These are phyloP conservation scores for Wickerhamomyces sp. DNA, from an alignment of 1,139 yeast species.

Conservation along the genomic window DNA sequence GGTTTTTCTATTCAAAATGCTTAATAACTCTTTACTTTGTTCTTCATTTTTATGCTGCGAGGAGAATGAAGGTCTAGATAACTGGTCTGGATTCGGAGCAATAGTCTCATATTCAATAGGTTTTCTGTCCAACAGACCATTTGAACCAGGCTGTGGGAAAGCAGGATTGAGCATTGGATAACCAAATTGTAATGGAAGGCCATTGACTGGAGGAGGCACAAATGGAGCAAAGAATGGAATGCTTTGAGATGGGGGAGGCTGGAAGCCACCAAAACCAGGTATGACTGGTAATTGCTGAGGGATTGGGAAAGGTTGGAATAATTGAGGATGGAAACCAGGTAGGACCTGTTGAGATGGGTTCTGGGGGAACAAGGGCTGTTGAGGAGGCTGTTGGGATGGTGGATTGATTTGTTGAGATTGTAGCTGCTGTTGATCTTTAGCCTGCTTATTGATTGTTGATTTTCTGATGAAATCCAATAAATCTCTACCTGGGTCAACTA, in stretches of 20 bases:
- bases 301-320: constrained; percentile 12
- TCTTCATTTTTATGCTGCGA: constrained; percentile 29
- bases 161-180: constrained; percentile 13
- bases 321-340: background rate
- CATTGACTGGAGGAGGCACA: constrained; percentile 27
- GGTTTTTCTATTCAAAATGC: constrained; percentile 37
- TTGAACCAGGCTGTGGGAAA: background rate
- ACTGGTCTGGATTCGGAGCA: constrained; percentile 39
- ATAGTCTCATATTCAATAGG: background rate
- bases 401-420: constrained; percentile 6
- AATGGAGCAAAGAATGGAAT: constrained; percentile 30
- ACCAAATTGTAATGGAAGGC: constrained; percentile 18
- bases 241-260: constrained; percentile 23
- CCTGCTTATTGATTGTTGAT: constrained; percentile 20
- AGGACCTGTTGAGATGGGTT: background rate
- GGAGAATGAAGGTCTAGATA: constrained; percentile 41
- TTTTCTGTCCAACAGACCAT: background rate
- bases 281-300: constrained; percentile 8
- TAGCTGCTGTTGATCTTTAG: constrained; percentile 17
- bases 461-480: constrained; percentile 42
- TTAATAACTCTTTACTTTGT: constrained; percentile 49
- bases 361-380: background rate
- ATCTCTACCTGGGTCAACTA: constrained; percentile 71
- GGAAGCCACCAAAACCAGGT: constrained; percentile 18
- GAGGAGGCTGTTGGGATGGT: background rate